These are phyloP conservation scores for Diaporthe australafricana DNA, from an alignment of 2,329 filamentous ascomycete genomes.

Conservation along the genomic window DNA sequence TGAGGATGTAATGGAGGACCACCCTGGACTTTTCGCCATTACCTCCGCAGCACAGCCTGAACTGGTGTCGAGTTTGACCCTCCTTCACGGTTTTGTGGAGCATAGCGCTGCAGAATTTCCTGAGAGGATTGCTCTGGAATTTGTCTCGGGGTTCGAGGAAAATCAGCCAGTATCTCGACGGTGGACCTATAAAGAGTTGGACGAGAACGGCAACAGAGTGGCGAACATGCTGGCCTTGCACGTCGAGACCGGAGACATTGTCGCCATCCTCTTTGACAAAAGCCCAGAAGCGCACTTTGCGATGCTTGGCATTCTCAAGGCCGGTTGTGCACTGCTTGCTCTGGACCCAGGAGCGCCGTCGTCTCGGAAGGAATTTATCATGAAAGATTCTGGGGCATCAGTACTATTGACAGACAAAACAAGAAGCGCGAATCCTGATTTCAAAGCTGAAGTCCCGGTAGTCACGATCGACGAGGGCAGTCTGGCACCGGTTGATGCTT, in stretches of 20 bases:
- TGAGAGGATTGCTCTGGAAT: slow-evolving; percentile 77
- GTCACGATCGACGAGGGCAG: slow-evolving; percentile 47
- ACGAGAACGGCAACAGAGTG: slow-evolving; percentile 78
- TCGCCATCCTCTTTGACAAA: slow-evolving; percentile 86
- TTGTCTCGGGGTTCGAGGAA: slow-evolving; percentile 69
- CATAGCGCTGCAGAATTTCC: slow-evolving; percentile 66
- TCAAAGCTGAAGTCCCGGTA: slow-evolving; percentile 46
- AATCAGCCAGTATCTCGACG: slow-evolving; percentile 56
- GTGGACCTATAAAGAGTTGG: slow-evolving; percentile 83
- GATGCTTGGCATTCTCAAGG: slow-evolving; percentile 85
- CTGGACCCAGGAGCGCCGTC: slow-evolving; percentile 80
- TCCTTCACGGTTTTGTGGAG: slow-evolving; percentile 86
- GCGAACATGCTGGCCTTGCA: slow-evolving; percentile 70
- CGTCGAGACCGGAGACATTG: slow-evolving; percentile 68
- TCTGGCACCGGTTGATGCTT: slow-evolving; percentile 42
- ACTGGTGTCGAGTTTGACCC: slow-evolving; percentile 67
- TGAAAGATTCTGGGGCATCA: slow-evolving; percentile 76
- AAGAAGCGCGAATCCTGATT: slow-evolving; percentile 45
- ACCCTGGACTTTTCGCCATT: slow-evolving; percentile 69
- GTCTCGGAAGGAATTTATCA: slow-evolving; percentile 81
- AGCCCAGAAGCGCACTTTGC: slow-evolving; percentile 86
- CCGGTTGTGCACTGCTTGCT: slow-evolving; percentile 84
- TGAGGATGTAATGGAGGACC: slow-evolving; percentile 49
- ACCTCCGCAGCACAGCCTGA: slow-evolving; percentile 68
- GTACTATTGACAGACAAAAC: slow-evolving; percentile 68